Base-by-base conservation (phyloP, 306 rosid genomes). In the Glycine tomentella region DNA sequence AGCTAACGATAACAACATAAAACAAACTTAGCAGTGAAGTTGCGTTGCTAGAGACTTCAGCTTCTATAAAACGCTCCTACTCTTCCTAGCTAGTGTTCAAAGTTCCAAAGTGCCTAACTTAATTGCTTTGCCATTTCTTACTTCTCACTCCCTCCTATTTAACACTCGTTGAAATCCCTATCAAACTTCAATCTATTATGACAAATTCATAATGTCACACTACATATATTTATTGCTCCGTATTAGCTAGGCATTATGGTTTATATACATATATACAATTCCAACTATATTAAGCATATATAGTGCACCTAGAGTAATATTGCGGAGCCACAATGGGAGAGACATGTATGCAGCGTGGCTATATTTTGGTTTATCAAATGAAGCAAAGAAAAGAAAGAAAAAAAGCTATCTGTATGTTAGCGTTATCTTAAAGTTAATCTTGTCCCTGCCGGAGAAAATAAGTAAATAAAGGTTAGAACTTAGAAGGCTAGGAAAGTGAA, bases 401-500 rank as follows among this genome's bases (percentile, higher is more conserved):
- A 62, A 14, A 63, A 11, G 42, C 40, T 61, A 63, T 50, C 4
- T 36, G n/a, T 45, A 6, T 69, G 36, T 69, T 44, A 14, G 9
- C 46, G 46, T 50, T 50, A 52, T 34, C 51, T 57, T 33, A 45
- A 58, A 69, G 63, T 9, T 31, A 58, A 63, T 61, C 25, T 80
- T 20, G 33, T 33, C 13, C 44, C 2, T 16, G 17, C 44, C 2
- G 17, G 17, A 12, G 7, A 70, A 17, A 40, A 9, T 38, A 38
- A 38, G 11, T 53, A 57, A 65, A 36, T 17, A 68, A 69, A 67
- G 15, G 9, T 9, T n/a, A 53, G 25, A 42, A 53, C 33, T 57
- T 8, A 57, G 34, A 57, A 57, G 75, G 75, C 25, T 74, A 40
- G 34, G 34, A 38, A 82, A 57, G 76, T 80, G 48, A 67, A 82